Conservation (phyloP, 371 early-diverging fungal genomes). For the Mucor racemosus region DNA sequence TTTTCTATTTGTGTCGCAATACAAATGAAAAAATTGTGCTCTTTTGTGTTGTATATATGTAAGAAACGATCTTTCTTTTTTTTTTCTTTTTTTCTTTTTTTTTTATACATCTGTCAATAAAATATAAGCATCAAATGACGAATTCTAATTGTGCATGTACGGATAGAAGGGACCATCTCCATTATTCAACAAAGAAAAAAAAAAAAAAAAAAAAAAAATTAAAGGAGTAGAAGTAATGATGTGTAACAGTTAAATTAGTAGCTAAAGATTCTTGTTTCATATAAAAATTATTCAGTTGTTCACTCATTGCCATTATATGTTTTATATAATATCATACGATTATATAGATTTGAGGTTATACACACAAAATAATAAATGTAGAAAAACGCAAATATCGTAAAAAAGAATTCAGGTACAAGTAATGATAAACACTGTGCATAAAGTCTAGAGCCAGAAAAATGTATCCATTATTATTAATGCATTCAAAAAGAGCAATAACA, state of each 20-base stretch:
- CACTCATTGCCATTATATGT: too few species aligned
- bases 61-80: too few species aligned
- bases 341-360: not conserved
- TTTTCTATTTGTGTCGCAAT: conserved; percentile 13
- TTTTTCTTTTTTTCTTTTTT: too few species aligned
- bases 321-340: not conserved
- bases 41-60: too few species aligned
- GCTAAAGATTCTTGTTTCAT: not conserved
- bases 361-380: too few species aligned
- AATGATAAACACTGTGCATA: not conserved
- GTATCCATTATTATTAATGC: not conserved
- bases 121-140: not conserved
- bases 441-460: not conserved
- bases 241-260: conserved; percentile 13
- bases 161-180: not conserved
- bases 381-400: not conserved
- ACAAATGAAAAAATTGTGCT: not conserved
- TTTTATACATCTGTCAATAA: not conserved
- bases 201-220: not conserved
- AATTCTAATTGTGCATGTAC: not conserved
- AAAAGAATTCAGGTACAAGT: not conserved
- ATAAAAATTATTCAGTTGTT: not conserved
- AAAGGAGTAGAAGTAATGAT: conserved; percentile 8
- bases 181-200: not conserved
- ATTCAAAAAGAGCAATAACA: not conserved